Conservation (phyloP, 179 eudicot species). For the Patellifolia procumbens region DNA sequence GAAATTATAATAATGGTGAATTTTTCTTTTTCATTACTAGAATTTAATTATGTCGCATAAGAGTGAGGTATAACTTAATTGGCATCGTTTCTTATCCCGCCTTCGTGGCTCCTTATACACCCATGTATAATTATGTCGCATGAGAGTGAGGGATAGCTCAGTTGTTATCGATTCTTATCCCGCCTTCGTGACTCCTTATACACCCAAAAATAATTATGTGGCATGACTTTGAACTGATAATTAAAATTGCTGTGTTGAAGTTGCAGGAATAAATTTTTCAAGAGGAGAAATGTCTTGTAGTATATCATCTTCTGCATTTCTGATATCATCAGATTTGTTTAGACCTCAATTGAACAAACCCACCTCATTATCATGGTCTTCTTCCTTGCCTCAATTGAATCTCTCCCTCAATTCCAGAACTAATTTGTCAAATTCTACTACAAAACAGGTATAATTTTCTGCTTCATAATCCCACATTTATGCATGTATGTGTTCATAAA, state of each 20-base stretch:
- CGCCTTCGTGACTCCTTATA: no score
- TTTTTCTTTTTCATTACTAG: no score
- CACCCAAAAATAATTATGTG: no score
- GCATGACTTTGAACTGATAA: no score
- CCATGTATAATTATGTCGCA: no score
- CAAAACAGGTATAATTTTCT: slow-evolving; percentile 44
- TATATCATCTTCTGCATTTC: slow-evolving; percentile 32
- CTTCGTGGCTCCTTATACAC: no score
- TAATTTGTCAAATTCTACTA: slow-evolving; percentile 27
- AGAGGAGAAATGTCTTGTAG: slow-evolving; percentile 33
- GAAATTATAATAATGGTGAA: neutral
- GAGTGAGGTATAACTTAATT: no score
- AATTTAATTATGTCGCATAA: no score
- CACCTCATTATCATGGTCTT: slow-evolving; percentile 59
- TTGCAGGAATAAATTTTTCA: slow-evolving; percentile 1
- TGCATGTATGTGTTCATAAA: neutral
- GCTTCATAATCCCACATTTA: neutral
- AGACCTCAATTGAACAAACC: slow-evolving; percentile 35
- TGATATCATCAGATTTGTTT: slow-evolving; percentile 36
- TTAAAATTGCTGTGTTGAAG: slow-evolving; percentile 15
- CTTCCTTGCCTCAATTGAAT: slow-evolving; percentile 51
- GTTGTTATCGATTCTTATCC: no score
- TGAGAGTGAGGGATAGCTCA: no score
- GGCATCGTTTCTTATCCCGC: no score
- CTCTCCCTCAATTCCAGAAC: slow-evolving; percentile 38